phyloP scores from a whole-genome alignment of 495 filamentous ascomycete species.

The Sporormia fimetaria region DNA sequence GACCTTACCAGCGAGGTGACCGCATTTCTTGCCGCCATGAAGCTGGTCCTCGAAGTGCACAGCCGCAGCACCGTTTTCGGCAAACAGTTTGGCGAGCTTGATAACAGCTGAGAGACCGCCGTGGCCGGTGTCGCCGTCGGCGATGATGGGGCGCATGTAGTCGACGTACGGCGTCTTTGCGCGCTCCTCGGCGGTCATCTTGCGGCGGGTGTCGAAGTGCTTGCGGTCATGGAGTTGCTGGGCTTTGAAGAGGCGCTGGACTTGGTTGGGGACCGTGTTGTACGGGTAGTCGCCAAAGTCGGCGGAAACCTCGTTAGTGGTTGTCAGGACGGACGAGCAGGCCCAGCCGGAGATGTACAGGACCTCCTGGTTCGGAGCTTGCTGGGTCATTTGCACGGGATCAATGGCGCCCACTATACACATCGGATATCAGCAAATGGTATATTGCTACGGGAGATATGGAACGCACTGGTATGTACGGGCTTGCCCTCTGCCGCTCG shows the following conservation, averaged over 20 bases:
- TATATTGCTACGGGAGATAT: constrained; percentile 4
- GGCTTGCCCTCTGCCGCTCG: constrained; percentile 65
- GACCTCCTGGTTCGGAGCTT: constrained; percentile 89
- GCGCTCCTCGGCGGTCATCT: constrained; percentile 60
- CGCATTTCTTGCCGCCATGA: constrained; percentile 97
- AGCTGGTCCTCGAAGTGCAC: constrained; percentile 98
- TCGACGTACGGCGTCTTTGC: constrained; percentile 71
- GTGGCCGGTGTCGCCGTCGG: constrained; percentile 91
- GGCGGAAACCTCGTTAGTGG: constrained; percentile 90
- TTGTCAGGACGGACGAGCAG: constrained; percentile 82
- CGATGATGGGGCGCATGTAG: constrained; percentile 87
- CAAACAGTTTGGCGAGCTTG: constrained; percentile 95
- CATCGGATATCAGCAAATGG: constrained; percentile 17
- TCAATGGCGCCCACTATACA: constrained; percentile 86
- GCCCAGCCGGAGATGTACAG: constrained; percentile 96
- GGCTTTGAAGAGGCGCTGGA: constrained; percentile 89
- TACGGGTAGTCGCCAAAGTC: constrained; percentile 99
- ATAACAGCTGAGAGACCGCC: constrained; percentile 85
- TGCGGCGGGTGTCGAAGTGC: constrained; percentile 75
- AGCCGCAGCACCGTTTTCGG: constrained; percentile 92
- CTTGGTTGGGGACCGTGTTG: constrained; percentile 97
- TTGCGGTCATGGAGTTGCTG: constrained; percentile 94
- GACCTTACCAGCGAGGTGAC: constrained; percentile 93
- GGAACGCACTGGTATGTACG: constrained; percentile 73
- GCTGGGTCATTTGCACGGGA: constrained; percentile 97